Evolutionary conservation across 805 yeast species (phyloP), one percentile per base, ranked within the genome.

Genomic region (Nakazawaea laoshanensis): DNA sequence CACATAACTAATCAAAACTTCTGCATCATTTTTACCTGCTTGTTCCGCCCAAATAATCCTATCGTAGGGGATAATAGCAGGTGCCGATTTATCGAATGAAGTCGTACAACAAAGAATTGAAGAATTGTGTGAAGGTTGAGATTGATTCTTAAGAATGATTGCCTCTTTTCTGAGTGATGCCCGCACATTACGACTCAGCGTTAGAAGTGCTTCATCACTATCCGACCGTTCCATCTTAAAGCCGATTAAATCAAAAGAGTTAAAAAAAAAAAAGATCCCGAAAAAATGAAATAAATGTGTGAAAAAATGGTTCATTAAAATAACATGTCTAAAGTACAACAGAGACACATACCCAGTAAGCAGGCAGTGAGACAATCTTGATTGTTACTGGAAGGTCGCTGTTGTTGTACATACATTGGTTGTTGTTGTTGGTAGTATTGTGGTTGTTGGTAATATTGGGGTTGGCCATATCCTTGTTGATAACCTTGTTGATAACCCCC

Each of bases 321-420:
- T 12, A 71, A 33, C 35, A 71, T 64, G 44, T 70, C 76, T 38
- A 71, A 43, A 17, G 77, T 65, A 48, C 73, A 70, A 47, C 78
- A 71, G 38, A 70, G 41, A 63, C 77, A 71, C 49, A 70, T 36
- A 16, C 70, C 74, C 15, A 70, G 75, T 28, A 71, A 47, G 56
- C 77, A 70, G 9, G 68, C 77, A 44, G 67, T 53, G 44, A 68
- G 53, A 52, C 77, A 71, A 39, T 56, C 67, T 8, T 51, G 49
- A 34, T 57, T 57, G 30, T 57, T 59, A 15, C 47, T 46, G 20
- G 43, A 43, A 21, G 52, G 61, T 6, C 63, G 66, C 32, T 52
- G 66, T 42, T 67, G 75, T 42, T 70, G 77, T 15, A 68, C 74
- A 32, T 69, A 69, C 8, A 68, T 59, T 0, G 75, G 74, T 42